phyloP scores from a whole-genome alignment of 441 rosid genomes.

The Adansonia madagascariensis region DNA sequence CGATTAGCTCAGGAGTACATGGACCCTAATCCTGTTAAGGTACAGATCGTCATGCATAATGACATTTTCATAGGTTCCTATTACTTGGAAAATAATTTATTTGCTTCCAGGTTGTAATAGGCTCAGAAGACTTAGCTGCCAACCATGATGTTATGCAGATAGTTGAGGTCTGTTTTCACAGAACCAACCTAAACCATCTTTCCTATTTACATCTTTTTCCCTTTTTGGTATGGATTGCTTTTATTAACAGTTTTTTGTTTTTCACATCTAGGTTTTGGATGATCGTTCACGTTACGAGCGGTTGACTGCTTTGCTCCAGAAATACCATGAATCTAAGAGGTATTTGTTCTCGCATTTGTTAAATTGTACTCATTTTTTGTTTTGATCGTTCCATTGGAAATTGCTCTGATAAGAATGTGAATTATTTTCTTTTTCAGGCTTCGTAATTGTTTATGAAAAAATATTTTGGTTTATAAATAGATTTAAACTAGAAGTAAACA shows the following conservation, averaged over 20 bases:
- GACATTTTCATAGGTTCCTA: slow-evolving; percentile 21
- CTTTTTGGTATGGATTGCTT: not conserved
- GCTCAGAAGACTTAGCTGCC: slow-evolving; percentile 95
- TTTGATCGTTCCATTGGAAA: not conserved
- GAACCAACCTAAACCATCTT: not conserved
- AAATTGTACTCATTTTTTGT: not conserved
- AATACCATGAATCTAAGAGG: slow-evolving; percentile 86
- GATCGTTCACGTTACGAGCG: slow-evolving; percentile 74
- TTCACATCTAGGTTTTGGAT: slow-evolving; percentile 70
- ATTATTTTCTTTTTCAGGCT: not conserved
- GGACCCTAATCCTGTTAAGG: slow-evolving; percentile 93
- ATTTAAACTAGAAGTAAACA: not conserved
- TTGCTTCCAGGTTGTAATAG: slow-evolving; percentile 79
- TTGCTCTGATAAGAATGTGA: not conserved
- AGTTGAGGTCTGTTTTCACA: slow-evolving; percentile 63
- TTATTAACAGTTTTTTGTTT: slow-evolving; percentile 9
- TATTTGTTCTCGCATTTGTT: slow-evolving; percentile 26
- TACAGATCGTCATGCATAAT: slow-evolving; percentile 36
- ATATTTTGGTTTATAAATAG: not conserved
- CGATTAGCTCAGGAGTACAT: slow-evolving; percentile 85
- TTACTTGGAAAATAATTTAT: slow-evolving; percentile 21
- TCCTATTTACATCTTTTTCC: not conserved
- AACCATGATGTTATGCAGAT: slow-evolving; percentile 98
- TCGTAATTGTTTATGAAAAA: not conserved
- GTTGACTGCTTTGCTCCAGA: slow-evolving; percentile 67